These are phyloP conservation scores for Shiraia sp. DNA, from an alignment of 2,329 filamentous ascomycete species.

Conservation along the genomic window DNA sequence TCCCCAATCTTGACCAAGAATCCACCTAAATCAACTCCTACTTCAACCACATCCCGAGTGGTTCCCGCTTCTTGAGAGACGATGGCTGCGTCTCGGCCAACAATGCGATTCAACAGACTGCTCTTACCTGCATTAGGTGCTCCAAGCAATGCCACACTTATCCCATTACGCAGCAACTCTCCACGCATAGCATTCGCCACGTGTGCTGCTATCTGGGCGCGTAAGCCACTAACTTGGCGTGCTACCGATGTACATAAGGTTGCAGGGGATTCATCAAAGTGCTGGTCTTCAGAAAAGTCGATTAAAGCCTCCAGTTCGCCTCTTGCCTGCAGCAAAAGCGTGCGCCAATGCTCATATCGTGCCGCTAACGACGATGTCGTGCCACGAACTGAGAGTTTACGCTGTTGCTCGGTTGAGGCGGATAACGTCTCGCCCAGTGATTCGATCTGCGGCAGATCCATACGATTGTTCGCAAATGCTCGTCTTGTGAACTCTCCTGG, in stretches of 20 bases:
- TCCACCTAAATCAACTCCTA: conserved; percentile 83
- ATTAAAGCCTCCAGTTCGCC: conserved; percentile 95
- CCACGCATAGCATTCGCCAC: conserved; percentile 77
- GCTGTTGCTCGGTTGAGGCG: conserved; percentile 87
- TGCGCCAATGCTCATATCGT: conserved; percentile 83
- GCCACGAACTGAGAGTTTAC: conserved; percentile 80
- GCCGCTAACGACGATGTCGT: conserved; percentile 69
- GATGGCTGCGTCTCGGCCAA: conserved; percentile 92
- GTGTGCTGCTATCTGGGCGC: conserved; percentile 67
- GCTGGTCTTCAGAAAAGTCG: conserved; percentile 95
- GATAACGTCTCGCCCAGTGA: conserved; percentile 64
- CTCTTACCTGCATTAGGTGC: conserved; percentile 96
- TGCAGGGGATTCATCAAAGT: conserved; percentile 85
- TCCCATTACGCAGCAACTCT: conserved; percentile 82
- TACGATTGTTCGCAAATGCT: conserved; percentile 82
- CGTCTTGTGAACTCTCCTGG: conserved; percentile 93
- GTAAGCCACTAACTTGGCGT: conserved; percentile 63
- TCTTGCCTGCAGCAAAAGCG: conserved; percentile 74
- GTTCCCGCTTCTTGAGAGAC: conserved; percentile 92
- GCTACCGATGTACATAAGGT: conserved; percentile 73
- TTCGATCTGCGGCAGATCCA: conserved; percentile 83
- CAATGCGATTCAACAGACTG: conserved; percentile 85
- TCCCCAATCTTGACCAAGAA: conserved; percentile 95
- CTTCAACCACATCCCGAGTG: conserved; percentile 91
- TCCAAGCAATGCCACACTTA: conserved; percentile 82